These are phyloP conservation scores for Fraxinus albicans DNA, from an alignment of 305 asterid genomes.

Conservation along the genomic window DNA sequence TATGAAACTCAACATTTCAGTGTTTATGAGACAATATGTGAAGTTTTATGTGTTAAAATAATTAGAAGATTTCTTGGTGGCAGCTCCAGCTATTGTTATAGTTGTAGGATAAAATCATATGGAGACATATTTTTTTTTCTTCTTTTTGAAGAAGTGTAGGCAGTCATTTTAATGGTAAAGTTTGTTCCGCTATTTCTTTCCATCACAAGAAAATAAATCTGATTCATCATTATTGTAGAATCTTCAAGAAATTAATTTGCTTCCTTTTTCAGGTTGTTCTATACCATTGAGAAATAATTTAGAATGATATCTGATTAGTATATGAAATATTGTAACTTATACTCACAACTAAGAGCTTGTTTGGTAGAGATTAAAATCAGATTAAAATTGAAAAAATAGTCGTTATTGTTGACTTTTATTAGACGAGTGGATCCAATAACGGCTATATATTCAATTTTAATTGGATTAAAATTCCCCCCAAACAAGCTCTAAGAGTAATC, in stretches of 20 bases:
- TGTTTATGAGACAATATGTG: not conserved
- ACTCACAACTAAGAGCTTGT: not conserved
- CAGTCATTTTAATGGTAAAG: not conserved
- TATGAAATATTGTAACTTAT: not conserved
- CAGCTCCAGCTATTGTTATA: not conserved
- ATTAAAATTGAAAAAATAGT: too few species aligned
- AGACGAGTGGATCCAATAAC: too few species aligned
- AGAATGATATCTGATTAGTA: not conserved
- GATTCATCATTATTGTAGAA: not conserved
- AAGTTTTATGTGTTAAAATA: not conserved
- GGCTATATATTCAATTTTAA: too few species aligned
- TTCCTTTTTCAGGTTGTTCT: not conserved
- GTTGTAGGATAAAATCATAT: not conserved
- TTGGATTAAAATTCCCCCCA: too few species aligned
- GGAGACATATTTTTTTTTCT: not conserved
- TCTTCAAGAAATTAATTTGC: not conserved
- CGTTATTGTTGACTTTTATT: too few species aligned
- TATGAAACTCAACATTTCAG: not conserved
- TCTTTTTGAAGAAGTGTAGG: not conserved
- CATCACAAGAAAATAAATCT: not conserved
- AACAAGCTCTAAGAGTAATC: not conserved
- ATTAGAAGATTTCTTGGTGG: not conserved
- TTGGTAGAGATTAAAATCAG: too few species aligned
- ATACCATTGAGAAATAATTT: not conserved
- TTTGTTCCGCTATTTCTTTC: not conserved